A percentile compares a stretch with the other conserved stretches of the same genome.
These are phyloP conservation scores for Aulographum hederae DNA, from an alignment of 2,329 filamentous ascomycete species.

Conservation along the genomic window DNA sequence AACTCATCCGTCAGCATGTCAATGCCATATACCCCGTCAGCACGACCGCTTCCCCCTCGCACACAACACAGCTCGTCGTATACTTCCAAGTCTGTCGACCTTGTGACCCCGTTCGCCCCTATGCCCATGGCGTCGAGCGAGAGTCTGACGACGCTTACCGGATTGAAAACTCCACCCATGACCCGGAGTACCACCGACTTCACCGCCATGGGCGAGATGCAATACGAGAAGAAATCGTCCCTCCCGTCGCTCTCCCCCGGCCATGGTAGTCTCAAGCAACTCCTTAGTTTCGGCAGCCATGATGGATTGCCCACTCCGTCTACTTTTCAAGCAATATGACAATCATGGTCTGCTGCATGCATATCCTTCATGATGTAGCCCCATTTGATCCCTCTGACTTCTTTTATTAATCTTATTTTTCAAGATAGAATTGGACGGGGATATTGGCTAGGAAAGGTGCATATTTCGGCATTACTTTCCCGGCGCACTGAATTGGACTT, in stretches of 20 bases:
- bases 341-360: too few relatives aligned
- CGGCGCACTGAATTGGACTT: too few relatives aligned
- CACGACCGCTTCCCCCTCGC: slow-evolving; percentile 13
- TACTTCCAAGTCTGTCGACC: slow-evolving; percentile 2
- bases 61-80: slow-evolving; percentile 11
- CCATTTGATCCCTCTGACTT: too few relatives aligned
- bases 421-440: too few relatives aligned
- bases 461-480: too few relatives aligned
- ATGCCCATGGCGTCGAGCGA: neutral
- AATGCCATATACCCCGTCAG: slow-evolving; percentile 16
- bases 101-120: slow-evolving; percentile 4
- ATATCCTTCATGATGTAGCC: too few relatives aligned
- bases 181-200: slow-evolving; percentile 8
- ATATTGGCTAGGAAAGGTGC: too few relatives aligned
- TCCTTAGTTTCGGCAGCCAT: slow-evolving; percentile 15
- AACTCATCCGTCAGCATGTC: slow-evolving; percentile 25
- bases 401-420: too few relatives aligned
- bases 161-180: slow-evolving; percentile 2
- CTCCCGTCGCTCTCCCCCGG: slow-evolving; percentile 3
- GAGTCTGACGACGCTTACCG: neutral
- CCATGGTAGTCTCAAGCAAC: slow-evolving; percentile 13
- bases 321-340: too few relatives aligned
- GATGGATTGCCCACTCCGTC: too few relatives aligned
- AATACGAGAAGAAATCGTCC: slow-evolving; percentile 10
- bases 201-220: slow-evolving; percentile 10